Evolutionary conservation across 345 rosid genomes (phyloP), one percentile per base, ranked within the genome.

Genomic region (Toxicodendron radicans): DNA sequence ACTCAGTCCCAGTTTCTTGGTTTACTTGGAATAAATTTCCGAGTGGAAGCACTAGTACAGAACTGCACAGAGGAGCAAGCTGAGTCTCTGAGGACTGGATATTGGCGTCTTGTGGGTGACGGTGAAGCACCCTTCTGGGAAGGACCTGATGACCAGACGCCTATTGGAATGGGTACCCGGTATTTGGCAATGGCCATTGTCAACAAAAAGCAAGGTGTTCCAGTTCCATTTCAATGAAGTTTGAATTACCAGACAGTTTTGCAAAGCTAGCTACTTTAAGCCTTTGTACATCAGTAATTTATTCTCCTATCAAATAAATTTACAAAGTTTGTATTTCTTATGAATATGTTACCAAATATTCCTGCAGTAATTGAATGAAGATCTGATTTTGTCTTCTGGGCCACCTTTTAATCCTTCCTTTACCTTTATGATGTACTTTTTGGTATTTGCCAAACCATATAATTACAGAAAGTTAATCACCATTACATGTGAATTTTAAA

Each of bases 41-140:
- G 98, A 70, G 92, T 95, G 48, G 97, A 93, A 81, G 86, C 96
- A 1, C 83, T 95, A 74, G 84, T 91, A 6, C 82, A 85, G 79
- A 88, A 91, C 81, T 88, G 98, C 72, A 78, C 87, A 2, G 90
- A 91, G 6, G 92, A 93, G 58, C 98, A 93, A 79, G 91, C 94
- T 0, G 98, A 93, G 76, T 84, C 91, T 20, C 77, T 93, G 57
- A 87, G 93, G 73, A 76, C 91, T 0, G 98, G 99, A 63, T 95
- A 93, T 82, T 93, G 99, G 98, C 90, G 86, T 72, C 83, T 93
- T 58, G 98, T 95, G 74, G 98, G 99, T 2, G 99, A 95, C 14
- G 97, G 99, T 3, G 94, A 91, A 83, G 98, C 97, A 14, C 99
- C 98, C 1, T 95, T 95, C 79, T 95, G 98, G 99, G 97, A 95